Percentiles rank a stretch among this genome's conserved stretches.
phyloP scores from a whole-genome alignment of 1,139 yeast genomes.

The Scheffersomyces cryptocercus region DNA sequence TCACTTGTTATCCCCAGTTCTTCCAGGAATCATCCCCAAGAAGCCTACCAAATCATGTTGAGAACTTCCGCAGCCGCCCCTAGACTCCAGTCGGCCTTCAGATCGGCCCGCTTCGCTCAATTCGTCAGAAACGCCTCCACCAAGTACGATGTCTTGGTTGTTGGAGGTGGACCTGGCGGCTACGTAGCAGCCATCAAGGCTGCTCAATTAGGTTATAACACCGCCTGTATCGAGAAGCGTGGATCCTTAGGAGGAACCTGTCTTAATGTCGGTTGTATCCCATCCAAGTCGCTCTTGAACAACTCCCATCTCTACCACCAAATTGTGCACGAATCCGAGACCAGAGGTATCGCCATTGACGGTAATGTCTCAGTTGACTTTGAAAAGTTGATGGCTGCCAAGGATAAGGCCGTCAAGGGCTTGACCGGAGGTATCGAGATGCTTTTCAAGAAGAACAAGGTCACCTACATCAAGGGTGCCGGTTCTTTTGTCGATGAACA shows the following conservation, averaged over 20 bases:
- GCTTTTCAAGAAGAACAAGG: constrained; percentile 94
- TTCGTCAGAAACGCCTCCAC: constrained; percentile 42
- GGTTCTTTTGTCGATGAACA: constrained; percentile 87
- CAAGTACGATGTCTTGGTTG: constrained; percentile 86
- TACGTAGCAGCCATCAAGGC: constrained; percentile 98
- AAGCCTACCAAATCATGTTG: constrained; percentile 11
- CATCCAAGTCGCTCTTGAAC: constrained; percentile 93
- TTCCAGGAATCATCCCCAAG: no score
- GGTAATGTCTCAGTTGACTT: constrained; percentile 76
- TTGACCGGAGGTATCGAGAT: constrained; percentile 92
- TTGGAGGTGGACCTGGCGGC: constrained; percentile 99
- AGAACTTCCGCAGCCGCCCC: constrained; percentile 10
- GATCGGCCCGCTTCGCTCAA: constrained; percentile 17
- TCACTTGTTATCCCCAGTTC: no score
- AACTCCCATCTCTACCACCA: constrained; percentile 93
- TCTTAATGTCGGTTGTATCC: constrained; percentile 97
- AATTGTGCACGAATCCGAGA: constrained; percentile 78
- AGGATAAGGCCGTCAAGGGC: constrained; percentile 85
- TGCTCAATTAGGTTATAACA: constrained; percentile 90
- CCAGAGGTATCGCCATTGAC: constrained; percentile 85
- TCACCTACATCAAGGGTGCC: constrained; percentile 89
- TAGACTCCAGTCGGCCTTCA: constrained; percentile 8
- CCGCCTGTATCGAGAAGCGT: constrained; percentile 97
- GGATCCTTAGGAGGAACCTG: constrained; percentile 98
- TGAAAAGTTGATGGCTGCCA: constrained; percentile 82